Conservation (phyloP, 192 early-diverging fungal species). For the Coemansia sp. region DNA sequence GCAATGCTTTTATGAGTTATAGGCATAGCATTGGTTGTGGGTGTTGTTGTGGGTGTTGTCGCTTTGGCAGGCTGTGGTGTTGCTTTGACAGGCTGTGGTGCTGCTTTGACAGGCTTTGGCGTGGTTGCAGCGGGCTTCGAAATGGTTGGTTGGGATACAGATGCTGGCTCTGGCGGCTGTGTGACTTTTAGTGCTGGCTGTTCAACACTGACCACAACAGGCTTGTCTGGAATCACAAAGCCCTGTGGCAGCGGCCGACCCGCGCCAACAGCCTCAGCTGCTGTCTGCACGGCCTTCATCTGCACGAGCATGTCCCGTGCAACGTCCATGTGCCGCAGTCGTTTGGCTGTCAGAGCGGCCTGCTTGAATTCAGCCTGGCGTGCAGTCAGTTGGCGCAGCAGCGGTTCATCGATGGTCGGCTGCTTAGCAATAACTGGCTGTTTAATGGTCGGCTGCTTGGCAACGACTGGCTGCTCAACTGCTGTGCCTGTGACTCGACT, state of each 20-base stretch:
- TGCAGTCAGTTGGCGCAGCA: neutral
- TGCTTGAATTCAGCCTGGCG: constrained; percentile 19
- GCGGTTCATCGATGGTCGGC: constrained; percentile 1
- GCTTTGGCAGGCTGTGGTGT: neutral
- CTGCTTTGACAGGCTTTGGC: neutral
- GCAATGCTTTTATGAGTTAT: neutral
- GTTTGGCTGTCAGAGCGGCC: constrained; percentile 32
- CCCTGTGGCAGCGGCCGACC: constrained; percentile 6
- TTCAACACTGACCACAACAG: neutral
- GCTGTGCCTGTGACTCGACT: neutral
- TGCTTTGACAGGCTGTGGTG: neutral
- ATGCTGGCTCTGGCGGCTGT: no score
- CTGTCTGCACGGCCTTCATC: constrained; percentile 29
- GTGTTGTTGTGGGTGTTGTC: neutral
- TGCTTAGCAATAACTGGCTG: neutral
- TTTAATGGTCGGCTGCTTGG: neutral
- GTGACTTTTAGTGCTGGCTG: neutral
- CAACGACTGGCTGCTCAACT: neutral
- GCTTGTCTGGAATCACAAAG: constrained; percentile 6
- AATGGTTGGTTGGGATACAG: no score
- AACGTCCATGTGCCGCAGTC: constrained; percentile 22
- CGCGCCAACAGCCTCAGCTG: constrained; percentile 2
- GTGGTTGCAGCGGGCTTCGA: neutral
- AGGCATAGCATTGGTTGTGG: neutral
- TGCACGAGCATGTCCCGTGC: constrained; percentile 34